Evolutionary conservation across 495 filamentous ascomycete genomes (phyloP).

Genomic region (Hypoxylon subgilvum): DNA sequence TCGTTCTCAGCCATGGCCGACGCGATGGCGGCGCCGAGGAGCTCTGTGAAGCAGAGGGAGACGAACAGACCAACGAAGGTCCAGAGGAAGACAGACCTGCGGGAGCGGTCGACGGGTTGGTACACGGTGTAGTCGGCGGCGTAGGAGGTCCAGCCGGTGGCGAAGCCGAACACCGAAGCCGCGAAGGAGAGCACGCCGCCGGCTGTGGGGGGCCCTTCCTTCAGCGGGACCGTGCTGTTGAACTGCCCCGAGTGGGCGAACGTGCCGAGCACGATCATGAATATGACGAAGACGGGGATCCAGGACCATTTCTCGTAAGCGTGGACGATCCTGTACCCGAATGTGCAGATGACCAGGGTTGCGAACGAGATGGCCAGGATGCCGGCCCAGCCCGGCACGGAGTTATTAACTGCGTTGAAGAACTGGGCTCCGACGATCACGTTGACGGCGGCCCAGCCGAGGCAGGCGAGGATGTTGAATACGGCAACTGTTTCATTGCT

Average conservation of each 20-base stretch:
- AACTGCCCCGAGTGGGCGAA: conserved; percentile 81
- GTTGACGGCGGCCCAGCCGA: conserved; percentile 79
- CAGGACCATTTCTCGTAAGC: conserved; percentile 78
- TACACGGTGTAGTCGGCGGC: conserved; percentile 87
- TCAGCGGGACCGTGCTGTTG: conserved; percentile 67
- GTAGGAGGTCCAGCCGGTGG: conserved; percentile 79
- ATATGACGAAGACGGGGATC: conserved; percentile 78
- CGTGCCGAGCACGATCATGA: conserved; percentile 73
- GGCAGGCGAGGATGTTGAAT: conserved; percentile 77
- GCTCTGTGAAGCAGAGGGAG: conserved; percentile 77
- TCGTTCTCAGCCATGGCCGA: conserved; percentile 64
- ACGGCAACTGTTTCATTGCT: conserved; percentile 60
- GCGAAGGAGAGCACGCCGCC: conserved; percentile 74
- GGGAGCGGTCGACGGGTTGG: conserved; percentile 67
- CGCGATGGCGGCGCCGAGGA: conserved; percentile 76
- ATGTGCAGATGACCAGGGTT: conserved; percentile 73
- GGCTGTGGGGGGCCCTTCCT: conserved; percentile 64
- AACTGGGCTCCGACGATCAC: conserved; percentile 84
- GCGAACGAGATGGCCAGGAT: conserved; percentile 76
- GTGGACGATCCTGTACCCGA: conserved; percentile 85
- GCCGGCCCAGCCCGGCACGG: conserved; percentile 75
- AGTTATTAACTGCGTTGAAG: conserved; percentile 73
- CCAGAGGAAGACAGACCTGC: conserved; percentile 68
- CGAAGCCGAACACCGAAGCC: conserved; percentile 76
- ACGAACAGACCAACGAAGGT: conserved; percentile 74